phyloP scores from a whole-genome alignment of 2,329 filamentous ascomycete species.

The Neofusicoccum laricinum region DNA sequence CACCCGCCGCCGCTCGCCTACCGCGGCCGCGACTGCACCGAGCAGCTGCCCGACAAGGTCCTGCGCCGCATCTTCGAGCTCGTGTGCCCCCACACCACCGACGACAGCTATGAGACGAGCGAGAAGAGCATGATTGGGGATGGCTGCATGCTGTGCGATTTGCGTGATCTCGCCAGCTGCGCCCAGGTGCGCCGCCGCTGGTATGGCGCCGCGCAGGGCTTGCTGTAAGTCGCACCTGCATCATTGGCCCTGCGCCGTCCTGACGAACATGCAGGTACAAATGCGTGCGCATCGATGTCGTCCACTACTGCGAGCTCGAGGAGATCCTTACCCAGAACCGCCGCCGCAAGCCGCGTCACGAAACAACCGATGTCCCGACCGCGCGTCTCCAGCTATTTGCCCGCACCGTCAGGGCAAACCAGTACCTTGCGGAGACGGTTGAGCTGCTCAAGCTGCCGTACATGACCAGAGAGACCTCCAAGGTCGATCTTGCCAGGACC shows the following conservation, averaged over 20 bases:
- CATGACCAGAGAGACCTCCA: constrained; percentile 87
- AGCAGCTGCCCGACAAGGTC: constrained; percentile 62
- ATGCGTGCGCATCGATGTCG: constrained; percentile 87
- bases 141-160: constrained; percentile 89
- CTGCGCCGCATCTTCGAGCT: constrained; percentile 74
- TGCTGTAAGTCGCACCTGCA: constrained; percentile 57
- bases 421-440: constrained; percentile 66
- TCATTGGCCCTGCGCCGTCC: constrained; percentile 16
- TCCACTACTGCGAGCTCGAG: constrained; percentile 92
- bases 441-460: constrained; percentile 85
- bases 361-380: constrained; percentile 76
- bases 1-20: constrained; percentile 24
- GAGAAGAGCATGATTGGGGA: constrained; percentile 76
- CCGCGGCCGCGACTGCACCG: constrained; percentile 41
- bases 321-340: constrained; percentile 75
- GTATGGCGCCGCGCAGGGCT: constrained; percentile 55
- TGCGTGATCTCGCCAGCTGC: constrained; percentile 82
- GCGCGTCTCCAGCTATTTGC: constrained; percentile 75
- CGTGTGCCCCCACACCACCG: constrained; percentile 78
- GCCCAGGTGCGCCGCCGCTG: constrained; percentile 71
- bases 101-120: constrained; percentile 76
- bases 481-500: constrained; percentile 78
- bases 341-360: constrained; percentile 52
- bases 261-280: constrained; percentile 60
- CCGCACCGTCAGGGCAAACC: constrained; percentile 76